These are phyloP conservation scores for Colletotrichum sp. DNA, from an alignment of 2,329 filamentous ascomycete genomes.

Conservation along the genomic window DNA sequence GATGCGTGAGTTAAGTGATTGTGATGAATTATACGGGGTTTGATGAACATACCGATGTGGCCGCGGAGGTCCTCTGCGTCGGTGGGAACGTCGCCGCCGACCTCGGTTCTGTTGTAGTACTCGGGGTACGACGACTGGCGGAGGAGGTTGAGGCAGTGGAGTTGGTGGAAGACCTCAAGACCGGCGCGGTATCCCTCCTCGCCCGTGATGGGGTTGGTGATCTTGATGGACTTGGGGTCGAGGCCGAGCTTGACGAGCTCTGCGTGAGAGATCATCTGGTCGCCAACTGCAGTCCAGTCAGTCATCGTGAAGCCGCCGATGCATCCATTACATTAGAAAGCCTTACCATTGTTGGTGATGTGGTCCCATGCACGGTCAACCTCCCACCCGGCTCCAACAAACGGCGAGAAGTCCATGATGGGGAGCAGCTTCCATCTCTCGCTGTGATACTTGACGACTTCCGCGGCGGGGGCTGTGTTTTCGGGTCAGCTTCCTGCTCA, in stretches of 20 bases:
- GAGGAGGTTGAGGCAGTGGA: constrained; percentile 55
- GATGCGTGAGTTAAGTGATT: not conserved
- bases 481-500: not conserved
- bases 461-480: constrained; percentile 48
- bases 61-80: constrained; percentile 44
- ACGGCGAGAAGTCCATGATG: constrained; percentile 49
- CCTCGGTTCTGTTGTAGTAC: constrained; percentile 46
- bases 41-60: constrained; percentile 38
- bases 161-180: constrained; percentile 62
- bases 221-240: constrained; percentile 58
- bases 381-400: constrained; percentile 59
- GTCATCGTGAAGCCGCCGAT: not conserved
- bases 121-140: constrained; percentile 54
- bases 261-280: constrained; percentile 62
- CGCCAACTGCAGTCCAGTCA: constrained; percentile 50
- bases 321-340: not conserved
- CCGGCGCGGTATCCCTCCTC: constrained; percentile 64
- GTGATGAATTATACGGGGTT: constrained; percentile 13
- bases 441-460: constrained; percentile 53
- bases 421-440: constrained; percentile 54
- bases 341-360: constrained; percentile 49
- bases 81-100: constrained; percentile 54
- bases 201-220: constrained; percentile 60
- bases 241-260: constrained; percentile 59
- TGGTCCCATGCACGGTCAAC: constrained; percentile 64